Evolutionary conservation across 345 rosid species (phyloP), one percentile per base, ranked within the genome.

Genomic region (Bruguiera gymnorhiza): DNA sequence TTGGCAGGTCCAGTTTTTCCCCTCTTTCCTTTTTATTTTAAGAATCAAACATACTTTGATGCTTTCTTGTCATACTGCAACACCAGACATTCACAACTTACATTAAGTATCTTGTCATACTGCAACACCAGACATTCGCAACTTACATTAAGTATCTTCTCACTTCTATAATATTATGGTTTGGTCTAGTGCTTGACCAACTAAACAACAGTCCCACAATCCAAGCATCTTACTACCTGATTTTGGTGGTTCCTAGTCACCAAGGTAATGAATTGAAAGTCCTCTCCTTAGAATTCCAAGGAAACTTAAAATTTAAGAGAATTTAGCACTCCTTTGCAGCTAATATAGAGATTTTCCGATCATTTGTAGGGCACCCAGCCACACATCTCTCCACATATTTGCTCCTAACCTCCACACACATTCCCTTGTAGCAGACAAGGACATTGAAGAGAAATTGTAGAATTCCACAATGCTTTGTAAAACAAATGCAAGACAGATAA

Each of bases 401-500:
- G 26, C n/a, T 37, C 30, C 23, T 3, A 43, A 43, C 50, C 58
- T 62, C 64, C 51, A 53, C 24, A 55, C 24, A 55, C 16, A 8
- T n/a, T 23, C 24, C 59, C 59, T n/a, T 21, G 15, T 23, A 23
- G 59, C 27, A 55, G 15, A 55, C 3, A 15, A 27, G 52, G 21
- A 37, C 15, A 36, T 29, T 55, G 6, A 51, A 2, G 10, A 2
- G 18, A 64, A 62, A 23, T 63, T 8, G 5, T 64, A 32, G 52
- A 54, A 54, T 65, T 56, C 43, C 70, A 70, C 13, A 48, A 61
- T 60, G 46, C 37, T 30, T 46, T 15, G 1, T 6, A 63, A 6
- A 61, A 53, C 60, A 55, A 58, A 63, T 63, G 31, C 57, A 36
- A 64, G 63, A 50, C 19, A 27, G 62, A 43, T 66, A 78, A 84